phyloP scores from a whole-genome alignment of 2,329 filamentous ascomycete genomes.

The Epichloe hybrida region DNA sequence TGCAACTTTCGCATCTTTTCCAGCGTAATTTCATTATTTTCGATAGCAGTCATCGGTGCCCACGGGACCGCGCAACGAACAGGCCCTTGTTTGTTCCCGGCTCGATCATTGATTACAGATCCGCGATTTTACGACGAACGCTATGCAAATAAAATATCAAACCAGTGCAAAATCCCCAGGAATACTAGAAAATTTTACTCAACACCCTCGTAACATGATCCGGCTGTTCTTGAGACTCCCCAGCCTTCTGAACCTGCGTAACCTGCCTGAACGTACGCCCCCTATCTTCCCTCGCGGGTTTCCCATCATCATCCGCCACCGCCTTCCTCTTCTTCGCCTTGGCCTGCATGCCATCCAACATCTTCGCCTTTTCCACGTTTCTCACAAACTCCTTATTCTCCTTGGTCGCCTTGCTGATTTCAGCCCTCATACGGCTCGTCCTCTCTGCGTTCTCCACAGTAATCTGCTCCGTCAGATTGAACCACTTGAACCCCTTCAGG shows the following conservation, averaged over 20 bases:
- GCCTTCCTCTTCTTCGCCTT: conserved; percentile 31
- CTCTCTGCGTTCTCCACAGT: conserved; percentile 70
- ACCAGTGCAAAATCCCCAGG: neutral
- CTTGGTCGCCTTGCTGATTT: conserved; percentile 60
- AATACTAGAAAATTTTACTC: conserved; percentile 47
- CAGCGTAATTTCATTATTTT: no score
- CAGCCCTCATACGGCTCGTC: conserved; percentile 59
- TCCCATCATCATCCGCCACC: conserved; percentile 10
- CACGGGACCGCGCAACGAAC: no score
- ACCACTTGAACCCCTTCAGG: conserved; percentile 74
- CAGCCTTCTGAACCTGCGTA: conserved; percentile 38
- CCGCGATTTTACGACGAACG: neutral
- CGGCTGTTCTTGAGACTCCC: conserved; percentile 31
- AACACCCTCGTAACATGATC: conserved; percentile 46
- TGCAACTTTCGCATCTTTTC: no score
- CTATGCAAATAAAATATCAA: neutral
- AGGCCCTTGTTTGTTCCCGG: no score
- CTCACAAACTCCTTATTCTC: conserved; percentile 73
- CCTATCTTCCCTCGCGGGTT: conserved; percentile 11
- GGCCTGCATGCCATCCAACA: conserved; percentile 60
- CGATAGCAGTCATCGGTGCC: no score
- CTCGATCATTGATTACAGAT: no score
- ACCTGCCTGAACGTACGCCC: conserved; percentile 52
- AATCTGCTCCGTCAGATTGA: conserved; percentile 61
- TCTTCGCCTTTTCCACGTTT: conserved; percentile 69